Evolutionary conservation across 192 early-diverging fungal species (phyloP).

Genomic region (Mortierella alpina): DNA sequence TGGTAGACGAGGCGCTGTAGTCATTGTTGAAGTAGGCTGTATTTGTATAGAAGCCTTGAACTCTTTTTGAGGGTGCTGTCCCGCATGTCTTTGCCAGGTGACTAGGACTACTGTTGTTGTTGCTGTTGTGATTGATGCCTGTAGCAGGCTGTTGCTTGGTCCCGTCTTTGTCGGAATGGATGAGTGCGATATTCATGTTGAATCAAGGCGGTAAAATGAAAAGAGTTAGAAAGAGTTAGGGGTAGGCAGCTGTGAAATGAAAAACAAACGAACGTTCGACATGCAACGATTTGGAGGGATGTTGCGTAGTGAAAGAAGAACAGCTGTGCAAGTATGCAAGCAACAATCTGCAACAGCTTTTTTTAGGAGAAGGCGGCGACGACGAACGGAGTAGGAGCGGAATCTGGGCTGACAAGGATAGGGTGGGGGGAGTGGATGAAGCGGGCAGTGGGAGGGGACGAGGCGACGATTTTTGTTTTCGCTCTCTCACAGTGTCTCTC

Average conservation of each 20-base stretch:
- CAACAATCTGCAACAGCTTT: constrained; percentile 3
- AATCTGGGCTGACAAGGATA: constrained; percentile 4
- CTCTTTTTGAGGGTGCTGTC: no score
- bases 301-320: neutral
- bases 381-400: constrained; percentile 3
- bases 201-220: neutral
- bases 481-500: neutral
- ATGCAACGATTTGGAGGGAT: neutral
- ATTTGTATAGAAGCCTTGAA: no score
- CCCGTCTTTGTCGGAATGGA: constrained; percentile 5
- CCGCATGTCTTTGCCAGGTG: no score
- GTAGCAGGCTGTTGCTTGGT: neutral
- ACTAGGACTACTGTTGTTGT: neutral
- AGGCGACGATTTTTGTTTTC: no score
- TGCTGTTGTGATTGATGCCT: neutral
- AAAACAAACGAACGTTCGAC: neutral
- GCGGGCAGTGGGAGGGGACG: neutral
- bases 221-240: neutral
- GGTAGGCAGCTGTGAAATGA: neutral
- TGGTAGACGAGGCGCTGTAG: neutral
- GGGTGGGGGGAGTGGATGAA: neutral
- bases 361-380: neutral
- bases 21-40: neutral
- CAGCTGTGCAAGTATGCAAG: constrained; percentile 2
- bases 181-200: constrained; percentile 23